Evolutionary conservation across 352 stramenopile species (phyloP).

Genomic region (Phytopythium kandeliae): DNA sequence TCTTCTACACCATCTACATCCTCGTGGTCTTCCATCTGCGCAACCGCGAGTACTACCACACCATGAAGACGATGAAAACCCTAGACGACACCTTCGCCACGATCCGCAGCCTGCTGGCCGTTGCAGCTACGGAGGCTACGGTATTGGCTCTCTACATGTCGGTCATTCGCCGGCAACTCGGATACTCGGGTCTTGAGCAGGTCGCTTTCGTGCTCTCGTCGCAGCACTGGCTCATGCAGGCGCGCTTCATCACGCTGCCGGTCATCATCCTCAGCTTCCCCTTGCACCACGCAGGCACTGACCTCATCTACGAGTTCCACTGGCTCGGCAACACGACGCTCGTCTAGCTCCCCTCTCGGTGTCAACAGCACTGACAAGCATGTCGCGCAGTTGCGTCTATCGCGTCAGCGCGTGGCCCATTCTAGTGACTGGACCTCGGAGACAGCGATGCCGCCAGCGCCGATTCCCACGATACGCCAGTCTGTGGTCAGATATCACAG

Average conservation of each 20-base stretch:
- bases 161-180: slow-evolving; percentile 8
- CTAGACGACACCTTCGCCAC: slow-evolving; percentile 4
- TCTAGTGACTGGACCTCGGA: too few relatives aligned
- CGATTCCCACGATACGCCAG: too few relatives aligned
- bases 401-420: too few relatives aligned
- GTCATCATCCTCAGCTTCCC: slow-evolving; percentile 22
- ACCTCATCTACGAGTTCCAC: slow-evolving; percentile 4
- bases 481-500: too few relatives aligned
- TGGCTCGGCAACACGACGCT: neutral
- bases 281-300: slow-evolving; percentile 22
- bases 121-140: slow-evolving; percentile 6
- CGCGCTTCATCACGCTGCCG: slow-evolving; percentile 11
- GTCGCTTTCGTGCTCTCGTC: slow-evolving; percentile 26
- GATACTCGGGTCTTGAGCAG: slow-evolving; percentile 11
- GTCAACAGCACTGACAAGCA: too few relatives aligned
- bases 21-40: slow-evolving; percentile 12
- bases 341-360: neutral
- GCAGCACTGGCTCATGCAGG: slow-evolving; percentile 15
- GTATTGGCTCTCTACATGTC: slow-evolving; percentile 13
- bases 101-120: slow-evolving; percentile 7
- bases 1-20: slow-evolving; percentile 12
- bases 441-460: too few relatives aligned
- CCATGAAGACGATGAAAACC: slow-evolving; percentile 14
- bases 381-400: too few relatives aligned
- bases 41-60: slow-evolving; percentile 19